Evolutionary conservation across 805 yeast species (phyloP), one percentile per base, ranked within the genome.

Genomic region (Barnettozyma vustinii): DNA sequence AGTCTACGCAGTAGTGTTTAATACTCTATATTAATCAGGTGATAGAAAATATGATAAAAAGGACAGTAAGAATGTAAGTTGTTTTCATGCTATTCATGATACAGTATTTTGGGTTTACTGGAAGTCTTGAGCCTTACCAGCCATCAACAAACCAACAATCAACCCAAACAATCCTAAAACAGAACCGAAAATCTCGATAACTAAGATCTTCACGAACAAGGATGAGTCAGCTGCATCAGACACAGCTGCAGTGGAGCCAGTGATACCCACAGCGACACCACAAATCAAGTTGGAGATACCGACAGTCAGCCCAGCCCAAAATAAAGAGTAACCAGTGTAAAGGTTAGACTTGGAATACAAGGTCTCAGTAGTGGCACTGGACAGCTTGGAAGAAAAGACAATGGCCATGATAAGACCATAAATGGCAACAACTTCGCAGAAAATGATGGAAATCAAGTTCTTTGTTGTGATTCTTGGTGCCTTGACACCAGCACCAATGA

Each of bases 341-440:
- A 91, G 72, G 70, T 94, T 94, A 48, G 84, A 87, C 61, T 82
- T 80, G n/a, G 96, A 79, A 63, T 73, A 81, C 49, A 91, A 69
- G 3, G 79, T 71, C 27, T 73, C 77, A n/a, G 77, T 70, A 4
- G 80, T 67, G 8, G 84, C 82, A 36, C 86, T 90, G 26, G 81
- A 75, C 59, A 94, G 75, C 66, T 94, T 94, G 26, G 98, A 81
- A 18, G 96, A 87, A 62, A 94, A 94, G 39, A 94, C 98, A 76
- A 94, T 94, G 35, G 97, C 91, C 87, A 92, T 92, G 65, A 94
- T 94, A 56, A 94, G 80, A 4, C 99, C 99, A 66, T 94, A 94
- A 66, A 94, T 94, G 56, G 99, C 99, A 48, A 94, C 99, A 59
- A 94, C 99, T 72, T 94, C 99, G 77, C 99, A 94, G 76, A 94